Percentiles rank a stretch among this genome's conserved stretches.
These are phyloP conservation scores for Blastobotrys persicus DNA, from an alignment of 1,139 yeast genomes.

Conservation along the genomic window DNA sequence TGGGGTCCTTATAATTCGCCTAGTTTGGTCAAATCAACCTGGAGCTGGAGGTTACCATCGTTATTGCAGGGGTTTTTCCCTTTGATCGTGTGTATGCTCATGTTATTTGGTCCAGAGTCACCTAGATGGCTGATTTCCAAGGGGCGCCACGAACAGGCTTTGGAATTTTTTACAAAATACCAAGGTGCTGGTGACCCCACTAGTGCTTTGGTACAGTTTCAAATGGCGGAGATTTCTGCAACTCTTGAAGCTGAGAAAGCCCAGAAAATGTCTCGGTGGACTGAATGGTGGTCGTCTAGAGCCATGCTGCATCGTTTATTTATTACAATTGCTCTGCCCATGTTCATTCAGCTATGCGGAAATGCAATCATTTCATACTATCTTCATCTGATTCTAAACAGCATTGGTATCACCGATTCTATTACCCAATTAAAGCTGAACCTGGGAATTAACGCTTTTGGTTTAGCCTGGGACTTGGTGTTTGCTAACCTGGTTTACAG, in stretches of 20 bases:
- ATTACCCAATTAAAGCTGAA: slow-evolving; percentile 36
- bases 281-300: slow-evolving; percentile 39
- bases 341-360: slow-evolving; percentile 44
- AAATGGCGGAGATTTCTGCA: slow-evolving; percentile 25
- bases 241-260: slow-evolving; percentile 20
- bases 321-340: slow-evolving; percentile 35
- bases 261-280: slow-evolving; percentile 28
- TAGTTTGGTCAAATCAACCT: slow-evolving; percentile 24
- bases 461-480: slow-evolving; percentile 37
- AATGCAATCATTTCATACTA: slow-evolving; percentile 48
- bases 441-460: slow-evolving; percentile 36
- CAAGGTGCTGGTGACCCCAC: slow-evolving; percentile 25
- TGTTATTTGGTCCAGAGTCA: slow-evolving; percentile 50
- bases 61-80: slow-evolving; percentile 44
- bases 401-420: slow-evolving; percentile 36
- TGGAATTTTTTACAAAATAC: slow-evolving; percentile 30
- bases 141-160: slow-evolving; percentile 51
- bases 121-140: slow-evolving; percentile 69
- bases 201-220: slow-evolving; percentile 23
- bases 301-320: slow-evolving; percentile 40
- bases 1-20: slow-evolving; percentile 41
- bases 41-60: slow-evolving; percentile 48
- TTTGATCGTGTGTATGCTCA: slow-evolving; percentile 30
- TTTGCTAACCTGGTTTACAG: slow-evolving; percentile 34
- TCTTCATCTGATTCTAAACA: slow-evolving; percentile 38